phyloP scores from a whole-genome alignment of 2,329 filamentous ascomycete genomes.

The Aspergillus hiratsukae region DNA sequence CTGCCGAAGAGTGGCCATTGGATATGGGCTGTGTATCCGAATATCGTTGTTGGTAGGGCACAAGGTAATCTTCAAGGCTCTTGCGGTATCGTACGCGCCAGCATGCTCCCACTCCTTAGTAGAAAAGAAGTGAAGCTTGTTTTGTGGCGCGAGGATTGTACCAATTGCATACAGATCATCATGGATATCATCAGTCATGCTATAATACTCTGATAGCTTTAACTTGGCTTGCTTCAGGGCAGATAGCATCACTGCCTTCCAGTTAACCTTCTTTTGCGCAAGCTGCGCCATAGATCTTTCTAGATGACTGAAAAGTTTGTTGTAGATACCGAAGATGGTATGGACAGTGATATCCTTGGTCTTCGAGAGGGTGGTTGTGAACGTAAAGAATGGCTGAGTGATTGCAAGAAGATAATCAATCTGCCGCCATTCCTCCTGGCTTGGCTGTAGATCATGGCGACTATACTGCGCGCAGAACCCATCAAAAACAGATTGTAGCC shows the following conservation, averaged over 20 bases:
- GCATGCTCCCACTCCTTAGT: not conserved
- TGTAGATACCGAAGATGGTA: not conserved
- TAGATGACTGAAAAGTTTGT: not conserved
- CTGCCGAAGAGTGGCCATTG: too few species aligned
- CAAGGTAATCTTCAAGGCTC: too few species aligned
- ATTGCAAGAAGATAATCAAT: slow-evolving; percentile 1
- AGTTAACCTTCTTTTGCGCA: not conserved
- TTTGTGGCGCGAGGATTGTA: not conserved
- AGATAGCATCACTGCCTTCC: not conserved
- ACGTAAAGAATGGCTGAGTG: not conserved
- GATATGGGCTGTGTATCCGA: too few species aligned
- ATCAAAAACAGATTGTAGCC: not conserved
- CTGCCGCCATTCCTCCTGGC: not conserved
- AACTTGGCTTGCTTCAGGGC: too few species aligned
- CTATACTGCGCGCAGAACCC: not conserved
- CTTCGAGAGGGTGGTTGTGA: not conserved
- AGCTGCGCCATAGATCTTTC: not conserved
- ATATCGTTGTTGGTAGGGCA: too few species aligned
- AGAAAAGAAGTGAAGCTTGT: slow-evolving; percentile 1
- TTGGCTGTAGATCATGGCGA: not conserved
- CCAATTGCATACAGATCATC: slow-evolving; percentile 1
- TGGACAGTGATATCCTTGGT: not conserved
- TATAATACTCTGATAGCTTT: too few species aligned
- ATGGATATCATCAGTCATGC: not conserved
- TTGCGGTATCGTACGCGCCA: too few species aligned